Conservation (phyloP, 352 stramenopile genomes). For the Pythium biforme region DNA sequence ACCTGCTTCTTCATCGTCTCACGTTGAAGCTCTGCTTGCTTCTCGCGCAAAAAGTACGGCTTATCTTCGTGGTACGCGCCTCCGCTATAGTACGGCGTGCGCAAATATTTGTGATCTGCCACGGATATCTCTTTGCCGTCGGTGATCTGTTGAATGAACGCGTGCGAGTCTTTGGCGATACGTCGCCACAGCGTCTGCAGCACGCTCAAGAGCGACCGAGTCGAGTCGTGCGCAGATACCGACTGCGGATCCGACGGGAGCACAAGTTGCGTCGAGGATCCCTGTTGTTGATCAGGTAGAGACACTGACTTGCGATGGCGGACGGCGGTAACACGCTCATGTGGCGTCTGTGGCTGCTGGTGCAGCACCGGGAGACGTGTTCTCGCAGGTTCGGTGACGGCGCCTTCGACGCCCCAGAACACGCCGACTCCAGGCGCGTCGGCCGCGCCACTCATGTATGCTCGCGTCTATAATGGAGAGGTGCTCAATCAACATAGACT, state of each 20-base stretch:
- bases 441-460: neutral
- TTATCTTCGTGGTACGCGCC: conserved; percentile 22
- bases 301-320: neutral
- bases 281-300: conserved; percentile 4
- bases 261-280: neutral
- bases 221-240: conserved; percentile 16
- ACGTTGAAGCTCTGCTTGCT: conserved; percentile 12
- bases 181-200: conserved; percentile 47
- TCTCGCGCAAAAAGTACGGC: conserved; percentile 22
- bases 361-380: neutral
- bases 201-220: conserved; percentile 40
- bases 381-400: neutral
- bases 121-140: conserved; percentile 1
- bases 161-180: conserved; percentile 36
- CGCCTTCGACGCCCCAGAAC: conserved; percentile 13
- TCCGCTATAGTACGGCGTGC: conserved; percentile 7
- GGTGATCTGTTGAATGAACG: conserved; percentile 33
- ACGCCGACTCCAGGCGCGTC: neutral
- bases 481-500: no score
- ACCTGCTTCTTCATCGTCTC: conserved; percentile 9
- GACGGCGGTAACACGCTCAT: neutral
- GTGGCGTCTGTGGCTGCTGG: neutral
- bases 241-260: neutral
- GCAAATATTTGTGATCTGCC: conserved; percentile 12
- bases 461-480: no score